phyloP scores from a whole-genome alignment of 1,284 basidiomycete species.

The Mycosarcoma mackinlayi region DNA sequence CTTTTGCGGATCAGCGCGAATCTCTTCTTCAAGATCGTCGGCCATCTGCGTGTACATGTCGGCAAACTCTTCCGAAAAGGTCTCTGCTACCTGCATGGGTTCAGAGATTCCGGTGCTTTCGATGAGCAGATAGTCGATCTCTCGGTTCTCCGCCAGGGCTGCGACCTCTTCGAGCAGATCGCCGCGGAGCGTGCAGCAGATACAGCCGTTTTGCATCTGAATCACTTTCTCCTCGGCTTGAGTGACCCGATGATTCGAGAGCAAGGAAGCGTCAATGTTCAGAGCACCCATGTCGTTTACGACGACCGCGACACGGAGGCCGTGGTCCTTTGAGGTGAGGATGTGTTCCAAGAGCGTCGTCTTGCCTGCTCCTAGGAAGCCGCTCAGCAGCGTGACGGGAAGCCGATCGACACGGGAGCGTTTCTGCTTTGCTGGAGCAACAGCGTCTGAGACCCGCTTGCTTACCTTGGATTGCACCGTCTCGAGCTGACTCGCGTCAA shows the following conservation, averaged over 20 bases:
- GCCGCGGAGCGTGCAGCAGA: slow-evolving; percentile 71
- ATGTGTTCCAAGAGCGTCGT: slow-evolving; percentile 71
- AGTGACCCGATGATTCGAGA: slow-evolving; percentile 69
- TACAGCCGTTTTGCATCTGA: slow-evolving; percentile 71
- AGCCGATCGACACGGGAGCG: slow-evolving; percentile 53
- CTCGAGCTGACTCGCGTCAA: slow-evolving; percentile 15
- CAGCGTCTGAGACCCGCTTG: slow-evolving; percentile 22
- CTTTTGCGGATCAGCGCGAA: slow-evolving; percentile 50
- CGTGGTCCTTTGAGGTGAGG: slow-evolving; percentile 70
- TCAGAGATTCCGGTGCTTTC: slow-evolving; percentile 71
- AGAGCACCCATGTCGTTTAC: slow-evolving; percentile 71
- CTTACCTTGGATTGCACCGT: neutral
- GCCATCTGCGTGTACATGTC: slow-evolving; percentile 66
- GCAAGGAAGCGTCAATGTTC: slow-evolving; percentile 70
- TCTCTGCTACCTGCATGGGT: slow-evolving; percentile 70
- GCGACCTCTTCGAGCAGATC: slow-evolving; percentile 72
- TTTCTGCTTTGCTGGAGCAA: slow-evolving; percentile 8
- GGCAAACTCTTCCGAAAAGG: slow-evolving; percentile 68
- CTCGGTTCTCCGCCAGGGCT: slow-evolving; percentile 67
- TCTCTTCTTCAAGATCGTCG: slow-evolving; percentile 49
- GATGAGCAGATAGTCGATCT: slow-evolving; percentile 70
- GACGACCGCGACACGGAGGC: slow-evolving; percentile 69
- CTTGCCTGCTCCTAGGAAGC: slow-evolving; percentile 71
- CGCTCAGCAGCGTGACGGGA: slow-evolving; percentile 71
- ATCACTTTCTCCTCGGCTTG: slow-evolving; percentile 70